phyloP scores from a whole-genome alignment of 177 flowering plant species.

The Telopea speciosissima region DNA sequence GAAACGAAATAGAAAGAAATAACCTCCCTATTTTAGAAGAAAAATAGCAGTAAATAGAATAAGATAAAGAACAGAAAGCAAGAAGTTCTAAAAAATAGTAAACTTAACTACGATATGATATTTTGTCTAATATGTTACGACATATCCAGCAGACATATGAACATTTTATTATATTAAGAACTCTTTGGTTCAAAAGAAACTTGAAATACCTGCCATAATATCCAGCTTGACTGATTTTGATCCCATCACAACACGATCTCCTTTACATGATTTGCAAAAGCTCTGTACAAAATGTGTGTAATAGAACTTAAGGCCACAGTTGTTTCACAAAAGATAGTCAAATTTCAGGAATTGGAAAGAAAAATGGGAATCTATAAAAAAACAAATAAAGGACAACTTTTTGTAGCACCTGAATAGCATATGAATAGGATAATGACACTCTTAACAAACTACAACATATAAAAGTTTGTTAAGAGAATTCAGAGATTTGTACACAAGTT shows the following conservation, averaged over 20 bases:
- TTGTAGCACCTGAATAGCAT: background rate
- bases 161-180: background rate
- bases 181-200: background rate
- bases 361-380: background rate
- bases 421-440: too few relatives aligned
- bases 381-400: background rate
- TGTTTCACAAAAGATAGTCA: background rate
- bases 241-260: slow-evolving; percentile 60
- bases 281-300: slow-evolving; percentile 28
- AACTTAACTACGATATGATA: background rate
- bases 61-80: background rate
- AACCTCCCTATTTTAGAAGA: background rate
- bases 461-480: background rate
- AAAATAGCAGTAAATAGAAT: background rate
- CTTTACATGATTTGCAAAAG: slow-evolving; percentile 78
- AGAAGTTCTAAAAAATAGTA: background rate
- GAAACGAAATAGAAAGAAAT: background rate
- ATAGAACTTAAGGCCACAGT: background rate
- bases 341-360: background rate
- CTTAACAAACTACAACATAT: too few relatives aligned
- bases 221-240: slow-evolving; percentile 67
- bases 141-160: background rate
- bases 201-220: slow-evolving; percentile 58
- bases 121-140: background rate
- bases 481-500: background rate